A percentile compares a stretch with the other conserved stretches of the same genome.
These are phyloP conservation scores for Aspergillus nanangensis DNA, from an alignment of 495 filamentous ascomycete species.

Conservation along the genomic window DNA sequence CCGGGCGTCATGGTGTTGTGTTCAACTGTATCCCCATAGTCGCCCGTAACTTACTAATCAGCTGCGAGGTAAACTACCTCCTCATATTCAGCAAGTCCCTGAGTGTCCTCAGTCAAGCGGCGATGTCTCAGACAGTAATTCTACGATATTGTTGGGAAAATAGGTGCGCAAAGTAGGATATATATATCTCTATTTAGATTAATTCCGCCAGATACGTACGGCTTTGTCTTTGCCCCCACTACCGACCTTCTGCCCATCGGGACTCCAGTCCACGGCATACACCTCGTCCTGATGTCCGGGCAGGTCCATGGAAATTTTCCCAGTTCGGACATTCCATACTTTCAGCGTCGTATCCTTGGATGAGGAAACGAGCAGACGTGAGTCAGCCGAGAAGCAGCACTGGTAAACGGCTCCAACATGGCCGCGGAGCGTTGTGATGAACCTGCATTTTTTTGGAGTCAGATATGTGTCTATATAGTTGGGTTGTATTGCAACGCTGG, in stretches of 20 bases:
- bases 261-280: constrained; percentile 88
- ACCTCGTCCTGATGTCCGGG: constrained; percentile 95
- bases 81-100: too few relatives aligned
- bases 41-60: too few relatives aligned
- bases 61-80: too few relatives aligned
- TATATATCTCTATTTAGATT: constrained; percentile 21
- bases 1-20: too few relatives aligned
- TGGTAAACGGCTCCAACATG: constrained; percentile 95
- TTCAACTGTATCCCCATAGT: too few relatives aligned
- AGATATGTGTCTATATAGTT: neutral
- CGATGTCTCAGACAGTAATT: too few relatives aligned
- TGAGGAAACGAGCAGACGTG: constrained; percentile 73
- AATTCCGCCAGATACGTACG: constrained; percentile 79
- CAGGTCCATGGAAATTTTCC: constrained; percentile 79
- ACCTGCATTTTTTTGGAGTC: constrained; percentile 35
- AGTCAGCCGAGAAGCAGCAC: constrained; percentile 86
- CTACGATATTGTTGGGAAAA: too few relatives aligned
- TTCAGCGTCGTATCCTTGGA: constrained; percentile 95
- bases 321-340: constrained; percentile 83
- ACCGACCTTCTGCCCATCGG: constrained; percentile 76
- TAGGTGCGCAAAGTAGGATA: too few relatives aligned
- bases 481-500: neutral
- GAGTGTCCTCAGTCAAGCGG: too few relatives aligned
- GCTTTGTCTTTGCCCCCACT: constrained; percentile 94
- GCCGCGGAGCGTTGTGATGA: constrained; percentile 79